These are phyloP conservation scores for Fraxinus dipetala DNA, from an alignment of 305 asterid species.

Conservation along the genomic window DNA sequence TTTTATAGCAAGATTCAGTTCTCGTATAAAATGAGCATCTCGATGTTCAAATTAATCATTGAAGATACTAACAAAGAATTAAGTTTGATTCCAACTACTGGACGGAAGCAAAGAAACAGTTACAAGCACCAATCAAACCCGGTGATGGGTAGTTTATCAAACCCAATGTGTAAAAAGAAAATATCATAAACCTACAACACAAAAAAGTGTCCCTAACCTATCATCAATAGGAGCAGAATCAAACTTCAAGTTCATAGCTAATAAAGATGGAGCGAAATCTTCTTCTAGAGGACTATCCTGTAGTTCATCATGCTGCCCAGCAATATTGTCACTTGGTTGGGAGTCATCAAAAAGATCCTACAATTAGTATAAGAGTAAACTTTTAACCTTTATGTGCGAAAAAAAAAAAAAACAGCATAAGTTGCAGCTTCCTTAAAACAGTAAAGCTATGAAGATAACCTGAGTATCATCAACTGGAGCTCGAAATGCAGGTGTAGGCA, in stretches of 20 bases:
- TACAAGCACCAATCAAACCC: neutral
- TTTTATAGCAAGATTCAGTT: conserved; percentile 2
- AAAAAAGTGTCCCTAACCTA: conserved; percentile 35
- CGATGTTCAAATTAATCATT: conserved; percentile 5
- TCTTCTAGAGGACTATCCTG: conserved; percentile 45
- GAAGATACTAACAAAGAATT: conserved; percentile 18
- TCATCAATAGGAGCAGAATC: conserved; percentile 72
- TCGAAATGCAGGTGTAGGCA: conserved; percentile 47
- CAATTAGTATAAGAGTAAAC: conserved; percentile 21
- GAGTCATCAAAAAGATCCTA: conserved; percentile 79
- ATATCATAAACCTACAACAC: conserved; percentile 14
- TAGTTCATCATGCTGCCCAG: conserved; percentile 36
- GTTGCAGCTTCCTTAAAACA: conserved; percentile 18
- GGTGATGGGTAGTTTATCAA: conserved; percentile 13
- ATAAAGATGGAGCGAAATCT: conserved; percentile 62
- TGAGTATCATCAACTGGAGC: conserved; percentile 65
- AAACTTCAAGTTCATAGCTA: conserved; percentile 63
- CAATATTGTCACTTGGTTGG: conserved; percentile 36
- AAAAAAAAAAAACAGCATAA: neutral
- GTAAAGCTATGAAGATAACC: conserved; percentile 38
- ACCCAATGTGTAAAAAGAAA: conserved; percentile 1
- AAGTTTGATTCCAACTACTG: neutral
- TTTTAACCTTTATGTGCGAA: conserved; percentile 20
- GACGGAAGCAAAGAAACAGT: neutral
- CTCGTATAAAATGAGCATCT: conserved; percentile 2